Conservation (phyloP, 805 yeast species). For the Kuraishia piskuri region DNA sequence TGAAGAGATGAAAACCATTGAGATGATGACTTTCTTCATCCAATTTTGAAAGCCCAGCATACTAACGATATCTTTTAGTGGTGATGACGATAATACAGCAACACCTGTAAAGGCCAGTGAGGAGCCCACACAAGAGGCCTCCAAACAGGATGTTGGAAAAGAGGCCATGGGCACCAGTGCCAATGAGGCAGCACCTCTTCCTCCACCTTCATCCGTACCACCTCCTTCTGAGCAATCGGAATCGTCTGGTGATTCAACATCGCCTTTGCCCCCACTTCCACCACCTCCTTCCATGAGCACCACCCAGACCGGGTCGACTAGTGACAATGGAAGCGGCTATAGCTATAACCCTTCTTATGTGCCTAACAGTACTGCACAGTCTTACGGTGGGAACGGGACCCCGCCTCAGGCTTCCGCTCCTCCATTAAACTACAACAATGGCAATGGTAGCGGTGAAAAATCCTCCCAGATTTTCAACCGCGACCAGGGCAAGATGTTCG, state of each 20-base stretch:
- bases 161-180: neutral
- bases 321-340: neutral
- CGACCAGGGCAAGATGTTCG: conserved; percentile 86
- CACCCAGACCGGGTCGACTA: neutral
- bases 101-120: neutral
- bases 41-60: neutral
- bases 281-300: conserved; percentile 4
- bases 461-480: conserved; percentile 32
- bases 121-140: neutral
- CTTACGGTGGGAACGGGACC: neutral
- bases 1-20: neutral
- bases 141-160: neutral
- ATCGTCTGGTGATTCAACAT: conserved; percentile 19
- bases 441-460: neutral
- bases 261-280: conserved; percentile 5
- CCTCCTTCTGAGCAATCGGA: conserved; percentile 17
- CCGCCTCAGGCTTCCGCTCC: conserved; percentile 1
- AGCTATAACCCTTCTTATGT: neutral
- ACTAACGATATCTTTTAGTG: neutral
- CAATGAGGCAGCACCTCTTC: conserved; percentile 4
- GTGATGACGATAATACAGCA: neutral
- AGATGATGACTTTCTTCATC: no score
- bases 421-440: neutral
- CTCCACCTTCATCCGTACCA: conserved; percentile 11
- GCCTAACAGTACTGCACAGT: neutral